Evolutionary conservation across 441 rosid genomes (phyloP), one percentile per base, ranked within the genome.

Genomic region (Populus hybrid): DNA sequence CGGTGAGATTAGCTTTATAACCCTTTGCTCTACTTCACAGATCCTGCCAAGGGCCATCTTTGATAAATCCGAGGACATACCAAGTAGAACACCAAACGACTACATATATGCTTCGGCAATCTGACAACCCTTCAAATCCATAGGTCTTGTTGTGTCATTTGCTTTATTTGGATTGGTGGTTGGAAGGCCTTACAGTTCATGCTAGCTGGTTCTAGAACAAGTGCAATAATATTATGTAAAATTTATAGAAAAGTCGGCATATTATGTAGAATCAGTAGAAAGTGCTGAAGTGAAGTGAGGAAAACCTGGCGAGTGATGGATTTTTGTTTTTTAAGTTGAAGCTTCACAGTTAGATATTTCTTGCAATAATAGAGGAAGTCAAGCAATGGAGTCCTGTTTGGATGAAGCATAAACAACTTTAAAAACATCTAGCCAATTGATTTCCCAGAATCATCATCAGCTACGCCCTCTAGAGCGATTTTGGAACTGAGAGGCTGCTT

Each of bases 211-310:
- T 31, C 33, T 31, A 4, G 33, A 31, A 31, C 1, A 31, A 31
- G 6, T 4, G 33, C 33, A 31, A 31, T 31, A 31, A 4, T 31
- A 31, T 31, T 33, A 33, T 33, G 7, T 33, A 33, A 33, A 33
- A 33, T 33, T 33, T 6, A 33, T 33, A 1, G 7, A 33, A 6
- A 33, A 76, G 35, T 80, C 87, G 96, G 84, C 90, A 28, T 87
- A 81, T 40, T 95, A 93, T 3, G 85, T 92, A 3, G 98, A 94
- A 78, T 97, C 97, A 6, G 65, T 74, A 3, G 94, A 93, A 84
- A 94, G 95, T 85, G 82, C 94, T 24, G 81, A 93, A 72, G 71
- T 92, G 69, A 90, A 83, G 87, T 95, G 97, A 82, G 89, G 92
- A 72, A 33, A 80, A 73, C 88, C 88, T 0, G 95, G 95, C 90